Evolutionary conservation across 345 rosid species (phyloP).

Genomic region (Kandelia obovata): DNA sequence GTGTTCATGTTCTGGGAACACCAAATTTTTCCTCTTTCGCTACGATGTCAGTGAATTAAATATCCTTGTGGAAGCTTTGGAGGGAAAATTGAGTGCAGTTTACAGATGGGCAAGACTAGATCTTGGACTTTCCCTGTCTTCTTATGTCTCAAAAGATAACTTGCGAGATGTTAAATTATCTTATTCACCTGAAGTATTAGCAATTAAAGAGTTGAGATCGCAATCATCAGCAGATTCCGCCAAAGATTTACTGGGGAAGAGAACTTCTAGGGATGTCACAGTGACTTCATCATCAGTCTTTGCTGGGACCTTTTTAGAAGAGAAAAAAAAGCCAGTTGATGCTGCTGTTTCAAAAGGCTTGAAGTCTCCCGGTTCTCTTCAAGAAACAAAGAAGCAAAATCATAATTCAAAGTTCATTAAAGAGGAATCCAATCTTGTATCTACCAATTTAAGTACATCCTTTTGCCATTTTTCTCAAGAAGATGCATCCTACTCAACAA

Average conservation of each 20-base stretch:
- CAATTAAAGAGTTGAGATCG: constrained; percentile 31
- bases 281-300: constrained; percentile 21
- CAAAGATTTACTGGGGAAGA: constrained; percentile 38
- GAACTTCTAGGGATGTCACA: constrained; percentile 29
- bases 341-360: constrained; percentile 26
- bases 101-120: constrained; percentile 98
- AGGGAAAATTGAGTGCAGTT: constrained; percentile 90
- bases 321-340: constrained; percentile 30
- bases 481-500: constrained; percentile 28
- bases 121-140: constrained; percentile 85
- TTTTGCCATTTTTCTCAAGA: constrained; percentile 39
- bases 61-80: constrained; percentile 92
- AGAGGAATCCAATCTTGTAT: constrained; percentile 29
- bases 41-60: constrained; percentile 72
- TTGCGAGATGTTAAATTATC: constrained; percentile 37
- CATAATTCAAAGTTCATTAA: constrained; percentile 22
- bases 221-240: constrained; percentile 32
- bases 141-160: constrained; percentile 44
- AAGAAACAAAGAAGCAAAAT: background rate
- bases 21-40: constrained; percentile 81
- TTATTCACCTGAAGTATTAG: constrained; percentile 34
- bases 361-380: constrained; percentile 19
- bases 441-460: constrained; percentile 31
- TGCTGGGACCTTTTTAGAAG: constrained; percentile 24
- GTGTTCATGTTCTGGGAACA: constrained; percentile 66